Evolutionary conservation across 345 rosid genomes (phyloP), one percentile per base, ranked within the genome.

Genomic region (Boechera divaricarpa): DNA sequence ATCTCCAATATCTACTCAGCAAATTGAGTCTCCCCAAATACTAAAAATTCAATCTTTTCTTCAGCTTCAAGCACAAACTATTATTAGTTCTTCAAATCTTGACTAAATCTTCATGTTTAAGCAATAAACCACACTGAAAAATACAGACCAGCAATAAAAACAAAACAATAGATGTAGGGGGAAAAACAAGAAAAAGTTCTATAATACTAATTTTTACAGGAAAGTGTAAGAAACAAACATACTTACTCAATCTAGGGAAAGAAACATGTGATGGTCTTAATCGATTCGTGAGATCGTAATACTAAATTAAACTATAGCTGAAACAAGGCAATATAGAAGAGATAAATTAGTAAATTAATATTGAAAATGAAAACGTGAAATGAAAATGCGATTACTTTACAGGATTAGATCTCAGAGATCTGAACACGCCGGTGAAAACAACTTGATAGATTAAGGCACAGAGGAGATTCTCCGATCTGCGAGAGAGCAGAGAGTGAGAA

Each of bases 1-100:
- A 16, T 16, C 16, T 16, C 16, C 16, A 16, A 16, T 16, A 16
- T 16, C 16, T 16, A 16, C 16, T 57, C 21, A 18, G 21, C 21
- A 18, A 18, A 18, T 18, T 18, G 21, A 18, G 28, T 67, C 67
- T 75, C 49, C 3, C 83, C 68, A 80, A 39, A 71, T 41, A 39
- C 72, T 74, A 52, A 55, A 52, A 52, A 55, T 45, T 29, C 69
- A 66, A 73, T 73, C 64, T 70, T 71, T 72, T 72, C 10, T 1
- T 5, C 35, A 41, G 32, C 52, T 63, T 59, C 7, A 10, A 9
- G 21, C 21, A 1, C 7, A 41, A 15, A 18, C 21, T 18, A 18
- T 0, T 18, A 18, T 38, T 2, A 39, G 42, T 39, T 39, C 42
- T 39, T 39, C 12, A 39, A 39, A 10, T 39, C 12, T 39, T 39